Evolutionary conservation across 1,284 basidiomycete genomes (phyloP).

Genomic region (Ceratobasidium sp.): DNA sequence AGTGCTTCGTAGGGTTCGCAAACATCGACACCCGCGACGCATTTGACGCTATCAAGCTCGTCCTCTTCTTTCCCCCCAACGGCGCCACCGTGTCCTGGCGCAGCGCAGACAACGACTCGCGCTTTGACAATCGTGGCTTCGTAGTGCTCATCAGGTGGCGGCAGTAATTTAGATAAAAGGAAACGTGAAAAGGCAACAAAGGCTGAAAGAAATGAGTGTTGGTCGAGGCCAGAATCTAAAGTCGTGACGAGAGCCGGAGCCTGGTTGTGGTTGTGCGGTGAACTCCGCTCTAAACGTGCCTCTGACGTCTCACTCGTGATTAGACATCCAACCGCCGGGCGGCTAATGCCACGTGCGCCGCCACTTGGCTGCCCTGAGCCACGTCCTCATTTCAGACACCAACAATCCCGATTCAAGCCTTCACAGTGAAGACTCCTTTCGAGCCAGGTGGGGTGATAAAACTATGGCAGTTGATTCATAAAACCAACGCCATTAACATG

Average conservation of each 20-base stretch:
- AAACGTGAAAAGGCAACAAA: slow-evolving; percentile 1
- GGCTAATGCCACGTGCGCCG: slow-evolving; percentile 30
- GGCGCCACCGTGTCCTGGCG: slow-evolving; percentile 23
- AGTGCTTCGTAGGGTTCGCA: slow-evolving; percentile 32
- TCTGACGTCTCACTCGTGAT: slow-evolving; percentile 44
- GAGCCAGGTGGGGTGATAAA: no score
- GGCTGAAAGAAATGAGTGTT: slow-evolving; percentile 10
- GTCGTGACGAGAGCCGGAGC: slow-evolving; percentile 16
- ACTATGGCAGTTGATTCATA: no score
- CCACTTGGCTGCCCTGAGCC: background rate
- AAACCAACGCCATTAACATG: no score
- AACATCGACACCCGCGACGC: slow-evolving; percentile 35
- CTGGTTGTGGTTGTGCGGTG: slow-evolving; percentile 17
- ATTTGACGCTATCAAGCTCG: slow-evolving; percentile 26
- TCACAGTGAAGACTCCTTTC: no score
- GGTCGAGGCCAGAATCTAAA: background rate
- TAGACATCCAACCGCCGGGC: slow-evolving; percentile 30
- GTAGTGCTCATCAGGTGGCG: slow-evolving; percentile 35
- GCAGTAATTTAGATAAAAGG: slow-evolving; percentile 3
- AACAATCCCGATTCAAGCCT: no score
- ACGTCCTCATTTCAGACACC: background rate
- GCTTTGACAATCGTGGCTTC: slow-evolving; percentile 34
- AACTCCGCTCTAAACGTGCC: slow-evolving; percentile 35
- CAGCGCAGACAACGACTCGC: slow-evolving; percentile 35
- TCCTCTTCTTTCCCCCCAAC: slow-evolving; percentile 14